Conservation (phyloP, 2,329 filamentous ascomycete species). For the Fusarium vanettenii region DNA sequence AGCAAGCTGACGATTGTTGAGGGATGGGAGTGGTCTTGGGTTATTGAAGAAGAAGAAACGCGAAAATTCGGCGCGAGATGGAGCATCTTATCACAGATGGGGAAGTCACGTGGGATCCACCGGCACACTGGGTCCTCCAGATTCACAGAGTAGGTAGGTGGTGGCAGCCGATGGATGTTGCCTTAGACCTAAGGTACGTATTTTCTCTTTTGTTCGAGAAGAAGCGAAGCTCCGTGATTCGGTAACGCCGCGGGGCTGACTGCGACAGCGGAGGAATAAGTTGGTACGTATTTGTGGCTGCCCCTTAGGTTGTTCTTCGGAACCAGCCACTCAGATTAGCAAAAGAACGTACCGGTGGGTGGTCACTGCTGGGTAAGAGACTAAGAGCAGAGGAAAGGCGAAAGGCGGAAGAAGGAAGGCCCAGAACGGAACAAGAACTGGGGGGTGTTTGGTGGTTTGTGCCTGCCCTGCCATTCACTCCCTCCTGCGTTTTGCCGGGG, state of each 20-base stretch:
- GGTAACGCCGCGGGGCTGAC: slow-evolving; percentile 17
- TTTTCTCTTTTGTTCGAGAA: neutral
- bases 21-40: slow-evolving; percentile 57
- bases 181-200: slow-evolving; percentile 13
- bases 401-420: neutral
- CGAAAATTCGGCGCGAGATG: slow-evolving; percentile 30
- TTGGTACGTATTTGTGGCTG: slow-evolving; percentile 15
- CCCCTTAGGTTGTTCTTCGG: slow-evolving; percentile 23
- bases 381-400: neutral
- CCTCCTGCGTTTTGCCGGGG: slow-evolving; percentile 31
- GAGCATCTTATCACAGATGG: slow-evolving; percentile 27
- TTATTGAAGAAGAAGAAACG: slow-evolving; percentile 47
- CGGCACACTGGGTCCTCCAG: neutral
- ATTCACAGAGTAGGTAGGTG: neutral
- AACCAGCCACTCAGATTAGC: slow-evolving; percentile 36
- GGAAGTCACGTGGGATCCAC: slow-evolving; percentile 36
- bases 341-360: slow-evolving; percentile 21
- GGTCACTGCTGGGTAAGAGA: slow-evolving; percentile 11
- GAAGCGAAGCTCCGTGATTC: slow-evolving; percentile 19
- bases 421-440: neutral
- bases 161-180: neutral
- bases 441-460: slow-evolving; percentile 10
- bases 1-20: slow-evolving; percentile 55
- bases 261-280: slow-evolving; percentile 3
- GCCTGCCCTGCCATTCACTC: neutral